Evolutionary conservation across 2,329 filamentous ascomycete species (phyloP), one percentile per base, ranked within the genome.

Genomic region (Ascochyta rabiei): DNA sequence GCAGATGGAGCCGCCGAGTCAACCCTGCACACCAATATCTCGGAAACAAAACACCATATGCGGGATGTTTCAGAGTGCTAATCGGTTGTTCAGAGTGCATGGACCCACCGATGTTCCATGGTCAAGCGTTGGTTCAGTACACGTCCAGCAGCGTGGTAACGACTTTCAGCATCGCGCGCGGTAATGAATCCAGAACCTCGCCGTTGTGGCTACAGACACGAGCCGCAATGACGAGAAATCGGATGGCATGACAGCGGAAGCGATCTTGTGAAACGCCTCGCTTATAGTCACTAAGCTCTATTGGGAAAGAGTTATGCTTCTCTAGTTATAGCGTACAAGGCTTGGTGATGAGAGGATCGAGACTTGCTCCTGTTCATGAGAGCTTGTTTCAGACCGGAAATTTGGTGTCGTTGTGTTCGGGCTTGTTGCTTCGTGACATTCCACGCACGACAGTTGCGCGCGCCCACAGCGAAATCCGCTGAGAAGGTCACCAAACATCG

Each of bases 331-430:
- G 16, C 9, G 5, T 7, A 31, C 9, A 28, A 42, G 45, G 40
- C 51, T 60, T 55, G 46, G 30, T 50, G 46, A 56, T 55, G 52
- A 53, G 53, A 58, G 62, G 62, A 57, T 62, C 34, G 6, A 28
- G 48, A 57, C 48, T 47, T 42, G 33, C 52, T 58, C 62, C 55
- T 62, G 59, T 40, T 54, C 50, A 62, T 62, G 42, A 28, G 33
- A 50, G 53, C 40, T 51, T 53, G 59, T 65, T 62, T 63, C 62
- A 62, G 33, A 35, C 37, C 54, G 52, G 53, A 63, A 42, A 63
- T 62, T 60, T 45, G 49, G 28, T 56, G 28, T 46, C 13, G 18
- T 44, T 18, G 6, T 33, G 16, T 26, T 44, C 19, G 39, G 53
- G 5, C 31, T 38, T 21, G 16, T 40, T 43, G 16, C 21, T 21